Evolutionary conservation across 116 monocot species (phyloP).

Genomic region (Cymodocea nodosa): DNA sequence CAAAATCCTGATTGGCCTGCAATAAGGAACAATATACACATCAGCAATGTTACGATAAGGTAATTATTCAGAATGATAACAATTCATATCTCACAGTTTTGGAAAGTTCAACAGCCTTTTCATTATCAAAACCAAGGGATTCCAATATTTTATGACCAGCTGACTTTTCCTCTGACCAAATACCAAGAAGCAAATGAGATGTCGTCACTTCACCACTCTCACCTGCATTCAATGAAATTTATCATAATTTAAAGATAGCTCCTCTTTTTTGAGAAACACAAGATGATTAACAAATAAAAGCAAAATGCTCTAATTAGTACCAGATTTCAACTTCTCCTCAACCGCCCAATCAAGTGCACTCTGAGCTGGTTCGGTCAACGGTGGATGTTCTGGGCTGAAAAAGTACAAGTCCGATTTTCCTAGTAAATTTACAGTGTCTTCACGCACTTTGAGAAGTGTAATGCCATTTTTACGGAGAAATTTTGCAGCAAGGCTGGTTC

Average conservation of each 20-base stretch:
- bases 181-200: slow-evolving; percentile 71
- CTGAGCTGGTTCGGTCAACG: slow-evolving; percentile 80
- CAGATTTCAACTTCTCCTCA: slow-evolving; percentile 79
- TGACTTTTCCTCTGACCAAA: slow-evolving; percentile 90
- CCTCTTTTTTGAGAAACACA: background rate
- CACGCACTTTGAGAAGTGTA: slow-evolving; percentile 62
- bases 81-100: slow-evolving; percentile 41
- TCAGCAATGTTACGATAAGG: background rate
- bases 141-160: slow-evolving; percentile 80
- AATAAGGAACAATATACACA: slow-evolving; percentile 3
- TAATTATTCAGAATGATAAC: background rate
- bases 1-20: slow-evolving; percentile 31
- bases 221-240: slow-evolving; percentile 26
- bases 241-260: background rate
- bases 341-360: slow-evolving; percentile 88
- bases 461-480: slow-evolving; percentile 75
- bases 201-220: slow-evolving; percentile 72
- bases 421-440: slow-evolving; percentile 69
- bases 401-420: slow-evolving; percentile 79
- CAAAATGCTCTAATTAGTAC: slow-evolving; percentile 13
- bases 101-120: slow-evolving; percentile 56
- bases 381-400: slow-evolving; percentile 63
- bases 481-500: slow-evolving; percentile 80
- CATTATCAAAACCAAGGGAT: slow-evolving; percentile 70
- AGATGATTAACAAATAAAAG: background rate